Conservation (phyloP, 78 protist genomes). For the Creolimax fragrantissima region DNA sequence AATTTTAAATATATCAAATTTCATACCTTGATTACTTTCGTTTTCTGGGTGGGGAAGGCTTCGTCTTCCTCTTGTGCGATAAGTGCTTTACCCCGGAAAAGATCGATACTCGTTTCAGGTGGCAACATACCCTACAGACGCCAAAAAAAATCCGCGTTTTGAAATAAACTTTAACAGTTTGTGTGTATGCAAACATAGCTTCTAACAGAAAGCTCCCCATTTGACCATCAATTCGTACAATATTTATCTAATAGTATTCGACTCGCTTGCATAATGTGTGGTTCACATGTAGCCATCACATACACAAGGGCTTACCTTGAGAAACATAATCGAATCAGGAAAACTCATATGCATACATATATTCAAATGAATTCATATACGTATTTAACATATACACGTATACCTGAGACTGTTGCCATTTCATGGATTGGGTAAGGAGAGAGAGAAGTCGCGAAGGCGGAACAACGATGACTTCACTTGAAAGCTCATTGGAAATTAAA, state of each 20-base stretch:
- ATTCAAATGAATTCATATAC: background rate
- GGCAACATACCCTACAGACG: conserved; percentile 38
- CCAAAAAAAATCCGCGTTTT: too few relatives aligned
- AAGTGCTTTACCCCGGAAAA: conserved; percentile 24
- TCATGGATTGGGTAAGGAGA: conserved; percentile 57
- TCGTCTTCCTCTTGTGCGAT: background rate
- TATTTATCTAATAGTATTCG: too few relatives aligned
- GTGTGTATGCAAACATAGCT: too few relatives aligned
- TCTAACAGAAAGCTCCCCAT: too few relatives aligned
- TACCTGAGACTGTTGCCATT: conserved; percentile 56
- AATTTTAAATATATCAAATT: too few relatives aligned
- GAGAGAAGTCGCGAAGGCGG: conserved; percentile 59
- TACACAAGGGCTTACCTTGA: too few relatives aligned
- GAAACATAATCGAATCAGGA: too few relatives aligned
- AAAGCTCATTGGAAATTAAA: conserved; percentile 17
- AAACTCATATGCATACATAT: background rate
- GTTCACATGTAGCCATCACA: too few relatives aligned
- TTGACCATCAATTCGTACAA: too few relatives aligned
- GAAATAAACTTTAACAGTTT: too few relatives aligned
- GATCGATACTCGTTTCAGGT: background rate
- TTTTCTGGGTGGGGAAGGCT: background rate
- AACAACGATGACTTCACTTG: conserved; percentile 18
- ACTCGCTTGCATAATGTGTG: too few relatives aligned
- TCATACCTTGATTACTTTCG: background rate
- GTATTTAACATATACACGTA: background rate